These are phyloP conservation scores for Vaucheria bursata DNA, from an alignment of 352 stramenopile species.

Conservation along the genomic window DNA sequence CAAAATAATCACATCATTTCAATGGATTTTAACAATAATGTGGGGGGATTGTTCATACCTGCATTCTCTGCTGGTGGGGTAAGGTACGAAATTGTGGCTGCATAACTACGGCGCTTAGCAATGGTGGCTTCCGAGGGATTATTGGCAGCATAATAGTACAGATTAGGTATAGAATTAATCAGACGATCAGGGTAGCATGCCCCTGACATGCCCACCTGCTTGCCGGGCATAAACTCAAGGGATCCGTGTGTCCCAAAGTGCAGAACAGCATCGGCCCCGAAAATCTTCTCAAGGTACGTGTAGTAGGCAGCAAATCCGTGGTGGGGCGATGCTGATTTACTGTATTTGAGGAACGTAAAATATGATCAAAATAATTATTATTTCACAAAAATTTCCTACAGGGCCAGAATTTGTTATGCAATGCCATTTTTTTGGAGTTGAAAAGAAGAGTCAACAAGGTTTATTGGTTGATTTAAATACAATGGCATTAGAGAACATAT, in stretches of 20 bases:
- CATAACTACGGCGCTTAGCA: constrained; percentile 69
- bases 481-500: too few species aligned
- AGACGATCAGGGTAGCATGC: constrained; percentile 72
- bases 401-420: too few species aligned
- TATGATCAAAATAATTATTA: too few species aligned
- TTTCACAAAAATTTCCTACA: too few species aligned
- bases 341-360: constrained; percentile 52
- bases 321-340: constrained; percentile 71
- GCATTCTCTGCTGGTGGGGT: constrained; percentile 73
- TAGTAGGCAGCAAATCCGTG: constrained; percentile 77
- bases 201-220: constrained; percentile 75
- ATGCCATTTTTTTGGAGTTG: too few species aligned
- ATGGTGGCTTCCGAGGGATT: constrained; percentile 76
- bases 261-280: constrained; percentile 67
- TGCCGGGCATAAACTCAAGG: constrained; percentile 75
- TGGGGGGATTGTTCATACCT: too few species aligned
- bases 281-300: constrained; percentile 74
- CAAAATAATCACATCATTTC: constrained; percentile 6
- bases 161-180: constrained; percentile 68
- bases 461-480: too few species aligned
- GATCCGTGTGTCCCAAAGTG: constrained; percentile 73
- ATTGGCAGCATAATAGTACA: constrained; percentile 75
- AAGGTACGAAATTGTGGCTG: constrained; percentile 73
- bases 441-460: too few species aligned
- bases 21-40: neutral